phyloP scores from a whole-genome alignment of 2,329 filamentous ascomycete species.

The Diaporthe nobilis region DNA sequence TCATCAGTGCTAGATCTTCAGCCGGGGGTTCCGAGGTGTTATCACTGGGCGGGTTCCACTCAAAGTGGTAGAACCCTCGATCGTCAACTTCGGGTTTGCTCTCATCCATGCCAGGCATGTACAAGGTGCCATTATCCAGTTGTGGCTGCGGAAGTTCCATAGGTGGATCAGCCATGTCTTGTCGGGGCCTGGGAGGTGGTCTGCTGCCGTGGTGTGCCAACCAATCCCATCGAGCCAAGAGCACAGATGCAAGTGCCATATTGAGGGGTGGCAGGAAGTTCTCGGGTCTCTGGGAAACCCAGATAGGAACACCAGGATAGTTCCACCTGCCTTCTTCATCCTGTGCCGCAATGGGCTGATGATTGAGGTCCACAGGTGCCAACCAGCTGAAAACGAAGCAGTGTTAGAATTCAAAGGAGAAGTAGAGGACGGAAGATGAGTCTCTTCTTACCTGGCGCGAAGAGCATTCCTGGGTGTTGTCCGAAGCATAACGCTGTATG shows the following conservation, averaged over 20 bases:
- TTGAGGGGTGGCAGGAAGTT: slow-evolving; percentile 5
- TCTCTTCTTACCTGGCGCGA: background rate
- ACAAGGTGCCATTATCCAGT: background rate
- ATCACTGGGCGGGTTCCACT: background rate
- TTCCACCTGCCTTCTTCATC: background rate
- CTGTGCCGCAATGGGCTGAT: background rate
- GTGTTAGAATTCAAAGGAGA: background rate
- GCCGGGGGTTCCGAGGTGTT: background rate
- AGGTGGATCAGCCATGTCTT: background rate
- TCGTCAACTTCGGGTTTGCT: background rate
- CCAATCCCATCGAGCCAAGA: background rate
- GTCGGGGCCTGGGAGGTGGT: background rate
- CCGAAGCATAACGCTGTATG: background rate
- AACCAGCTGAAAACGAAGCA: background rate
- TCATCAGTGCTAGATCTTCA: background rate
- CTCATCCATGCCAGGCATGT: background rate
- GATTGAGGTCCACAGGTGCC: background rate
- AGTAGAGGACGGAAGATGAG: no score
- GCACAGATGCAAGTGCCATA: background rate
- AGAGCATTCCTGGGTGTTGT: background rate
- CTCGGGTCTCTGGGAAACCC: background rate
- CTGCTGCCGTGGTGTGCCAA: background rate
- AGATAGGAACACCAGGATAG: slow-evolving; percentile 7
- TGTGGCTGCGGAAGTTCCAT: background rate
- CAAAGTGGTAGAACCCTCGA: background rate